A percentile compares a stretch with the other conserved stretches of the same genome.
Evolutionary conservation across 495 filamentous ascomycete genomes (phyloP).

Genomic region (Pyrenula aspistea): DNA sequence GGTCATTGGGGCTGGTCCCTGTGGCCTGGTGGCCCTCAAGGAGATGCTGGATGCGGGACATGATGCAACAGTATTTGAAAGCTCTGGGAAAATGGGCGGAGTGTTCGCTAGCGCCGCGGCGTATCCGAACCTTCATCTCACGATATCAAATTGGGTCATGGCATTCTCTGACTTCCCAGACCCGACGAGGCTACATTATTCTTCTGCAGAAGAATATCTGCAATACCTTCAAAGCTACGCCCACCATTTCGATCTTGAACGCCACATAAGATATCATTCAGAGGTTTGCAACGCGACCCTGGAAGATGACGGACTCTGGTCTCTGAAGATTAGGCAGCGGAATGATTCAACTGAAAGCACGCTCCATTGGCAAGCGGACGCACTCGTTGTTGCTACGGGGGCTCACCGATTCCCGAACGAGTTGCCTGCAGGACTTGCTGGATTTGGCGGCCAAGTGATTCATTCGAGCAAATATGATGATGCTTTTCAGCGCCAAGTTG

Average conservation of each 20-base stretch:
- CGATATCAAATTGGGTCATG: conserved; percentile 7
- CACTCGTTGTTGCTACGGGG: conserved; percentile 3
- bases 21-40: conserved; percentile 18
- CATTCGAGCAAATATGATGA: conserved; percentile 2
- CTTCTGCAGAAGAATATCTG: conserved; percentile 3
- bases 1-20: conserved; percentile 33
- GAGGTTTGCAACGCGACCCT: neutral
- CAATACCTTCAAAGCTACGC: conserved; percentile 5
- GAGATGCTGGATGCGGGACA: conserved; percentile 1
- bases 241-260: conserved; percentile 1
- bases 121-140: conserved; percentile 5
- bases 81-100: conserved; percentile 1
- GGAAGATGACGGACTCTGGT: conserved; percentile 1
- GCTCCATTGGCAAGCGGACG: neutral
- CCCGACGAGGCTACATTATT: conserved; percentile 3
- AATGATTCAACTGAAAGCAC: neutral
- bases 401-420: conserved; percentile 1
- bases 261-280: conserved; percentile 4
- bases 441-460: neutral
- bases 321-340: neutral
- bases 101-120: conserved; percentile 3
- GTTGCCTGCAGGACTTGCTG: neutral
- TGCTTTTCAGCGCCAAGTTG: conserved; percentile 1
- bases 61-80: conserved; percentile 3
- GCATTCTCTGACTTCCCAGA: conserved; percentile 7